phyloP scores from a whole-genome alignment of 208 protist genomes.

The Acanthamoeba triangularis region DNA sequence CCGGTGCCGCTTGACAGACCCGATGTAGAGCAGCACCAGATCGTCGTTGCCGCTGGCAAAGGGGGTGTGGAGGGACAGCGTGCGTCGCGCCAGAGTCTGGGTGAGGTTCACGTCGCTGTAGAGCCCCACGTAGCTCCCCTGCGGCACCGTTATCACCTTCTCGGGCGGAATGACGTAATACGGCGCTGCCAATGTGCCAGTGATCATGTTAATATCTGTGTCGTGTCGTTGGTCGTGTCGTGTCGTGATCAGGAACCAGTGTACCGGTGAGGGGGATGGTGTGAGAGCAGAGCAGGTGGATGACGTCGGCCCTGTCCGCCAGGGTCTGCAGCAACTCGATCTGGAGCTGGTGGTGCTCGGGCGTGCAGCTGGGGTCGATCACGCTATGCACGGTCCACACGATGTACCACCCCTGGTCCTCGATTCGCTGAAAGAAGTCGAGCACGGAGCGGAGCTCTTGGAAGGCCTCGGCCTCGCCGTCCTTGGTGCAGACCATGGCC shows the following conservation, averaged over 20 bases:
- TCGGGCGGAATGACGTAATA: conserved; percentile 10
- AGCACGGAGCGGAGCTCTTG: conserved; percentile 6
- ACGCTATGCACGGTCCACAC: background rate
- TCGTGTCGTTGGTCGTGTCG: no score
- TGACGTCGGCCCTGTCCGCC: background rate
- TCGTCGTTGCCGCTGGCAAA: background rate
- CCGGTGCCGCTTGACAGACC: background rate
- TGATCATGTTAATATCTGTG: background rate
- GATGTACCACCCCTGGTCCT: conserved; percentile 19
- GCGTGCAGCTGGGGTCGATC: conserved; percentile 13
- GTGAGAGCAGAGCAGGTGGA: conserved; percentile 5
- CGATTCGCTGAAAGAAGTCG: conserved; percentile 15
- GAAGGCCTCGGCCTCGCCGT: background rate
- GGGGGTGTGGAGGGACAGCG: background rate
- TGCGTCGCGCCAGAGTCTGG: background rate
- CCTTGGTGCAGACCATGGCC: conserved; percentile 40
- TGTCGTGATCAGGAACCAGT: no score
- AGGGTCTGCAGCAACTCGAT: background rate
- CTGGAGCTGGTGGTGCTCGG: background rate
- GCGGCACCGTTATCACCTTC: conserved; percentile 32
- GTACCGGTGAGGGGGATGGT: background rate
- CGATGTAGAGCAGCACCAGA: conserved; percentile 15
- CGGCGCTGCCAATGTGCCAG: background rate
- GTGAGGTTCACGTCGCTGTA: conserved; percentile 28
- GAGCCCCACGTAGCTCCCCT: background rate